phyloP scores from a whole-genome alignment of 148 eudicot genomes.

The Salicornia ramosissima region DNA sequence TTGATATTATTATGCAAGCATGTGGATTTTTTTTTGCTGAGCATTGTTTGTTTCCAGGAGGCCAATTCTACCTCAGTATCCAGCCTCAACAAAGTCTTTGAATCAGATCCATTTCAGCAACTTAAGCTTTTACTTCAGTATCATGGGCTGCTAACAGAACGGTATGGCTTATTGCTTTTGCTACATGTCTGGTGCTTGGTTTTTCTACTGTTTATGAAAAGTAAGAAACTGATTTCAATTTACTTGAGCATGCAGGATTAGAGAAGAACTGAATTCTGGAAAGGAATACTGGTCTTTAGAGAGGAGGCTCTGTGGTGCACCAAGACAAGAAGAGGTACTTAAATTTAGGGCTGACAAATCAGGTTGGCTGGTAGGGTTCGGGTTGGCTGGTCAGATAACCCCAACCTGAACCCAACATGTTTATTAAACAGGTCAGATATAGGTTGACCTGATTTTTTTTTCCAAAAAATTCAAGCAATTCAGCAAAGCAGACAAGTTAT shows the following conservation, averaged over 20 bases:
- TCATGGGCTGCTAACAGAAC: slow-evolving; percentile 53
- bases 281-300: slow-evolving; percentile 89
- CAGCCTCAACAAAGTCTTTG: slow-evolving; percentile 28
- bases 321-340: slow-evolving; percentile 49
- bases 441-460: no score
- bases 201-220: not conserved
- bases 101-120: slow-evolving; percentile 57
- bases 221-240: slow-evolving; percentile 3
- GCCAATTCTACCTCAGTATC: slow-evolving; percentile 21
- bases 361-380: no score
- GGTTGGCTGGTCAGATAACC: no score
- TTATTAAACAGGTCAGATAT: no score
- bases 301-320: slow-evolving; percentile 73
- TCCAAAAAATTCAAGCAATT: no score
- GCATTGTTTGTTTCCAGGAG: slow-evolving; percentile 30
- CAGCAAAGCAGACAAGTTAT: no score
- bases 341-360: no score
- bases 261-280: slow-evolving; percentile 64
- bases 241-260: slow-evolving; percentile 48
- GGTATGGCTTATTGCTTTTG: slow-evolving; percentile 36
- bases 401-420: no score
- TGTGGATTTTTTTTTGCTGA: not conserved
- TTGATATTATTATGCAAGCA: not conserved
- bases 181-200: not conserved
- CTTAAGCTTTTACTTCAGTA: slow-evolving; percentile 54